A percentile compares a stretch with the other conserved stretches of the same genome.
Evolutionary conservation across 306 rosid genomes (phyloP).

Genomic region (Cicer arietinum): DNA sequence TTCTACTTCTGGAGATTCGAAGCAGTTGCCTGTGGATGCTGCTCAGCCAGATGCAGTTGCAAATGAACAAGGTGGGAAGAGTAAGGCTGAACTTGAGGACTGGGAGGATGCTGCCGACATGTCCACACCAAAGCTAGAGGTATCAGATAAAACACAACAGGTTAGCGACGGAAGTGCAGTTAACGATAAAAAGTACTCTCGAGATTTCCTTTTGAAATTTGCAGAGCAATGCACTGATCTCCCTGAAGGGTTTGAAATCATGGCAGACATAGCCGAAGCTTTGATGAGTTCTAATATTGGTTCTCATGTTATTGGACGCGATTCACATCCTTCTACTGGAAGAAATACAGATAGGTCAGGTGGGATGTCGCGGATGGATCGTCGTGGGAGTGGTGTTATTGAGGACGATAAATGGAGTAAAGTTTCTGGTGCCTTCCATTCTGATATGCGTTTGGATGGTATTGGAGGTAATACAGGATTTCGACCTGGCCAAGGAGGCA

Average conservation of each 20-base stretch:
- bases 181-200: constrained; percentile 69
- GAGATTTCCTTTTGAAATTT: constrained; percentile 85
- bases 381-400: constrained; percentile 68
- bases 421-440: constrained; percentile 44
- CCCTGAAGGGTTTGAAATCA: constrained; percentile 69
- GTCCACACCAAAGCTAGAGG: constrained; percentile 72
- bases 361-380: constrained; percentile 64
- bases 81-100: constrained; percentile 81
- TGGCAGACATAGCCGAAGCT: constrained; percentile 54
- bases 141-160: constrained; percentile 48
- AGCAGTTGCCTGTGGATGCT: constrained; percentile 53
- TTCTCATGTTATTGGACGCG: constrained; percentile 59
- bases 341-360: constrained; percentile 64
- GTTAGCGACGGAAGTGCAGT: constrained; percentile 52
- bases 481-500: constrained; percentile 68
- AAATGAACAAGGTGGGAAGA: constrained; percentile 43
- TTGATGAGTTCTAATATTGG: constrained; percentile 49
- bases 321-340: constrained; percentile 66
- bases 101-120: constrained; percentile 99
- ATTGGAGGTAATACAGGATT: constrained; percentile 63
- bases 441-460: constrained; percentile 61
- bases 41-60: constrained; percentile 44
- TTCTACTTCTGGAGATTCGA: constrained; percentile 46
- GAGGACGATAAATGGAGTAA: constrained; percentile 86
- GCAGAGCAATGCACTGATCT: constrained; percentile 59